Conservation (phyloP, 2,329 filamentous ascomycete genomes). For the Ophiostoma fasciatum region DNA sequence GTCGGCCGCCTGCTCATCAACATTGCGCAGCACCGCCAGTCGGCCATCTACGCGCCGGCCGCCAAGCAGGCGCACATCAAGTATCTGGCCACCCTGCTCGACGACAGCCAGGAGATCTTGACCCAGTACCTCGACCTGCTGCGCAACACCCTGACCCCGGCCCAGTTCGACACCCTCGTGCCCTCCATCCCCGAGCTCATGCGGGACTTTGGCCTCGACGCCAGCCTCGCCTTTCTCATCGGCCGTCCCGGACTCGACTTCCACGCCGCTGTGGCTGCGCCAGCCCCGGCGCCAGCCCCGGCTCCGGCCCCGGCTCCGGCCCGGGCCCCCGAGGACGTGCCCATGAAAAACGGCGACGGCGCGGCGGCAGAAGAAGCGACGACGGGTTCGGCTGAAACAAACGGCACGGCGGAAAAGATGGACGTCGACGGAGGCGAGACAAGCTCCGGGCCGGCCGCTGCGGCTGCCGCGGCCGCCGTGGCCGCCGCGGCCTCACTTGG, state of each 20-base stretch:
- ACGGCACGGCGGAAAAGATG: conserved; percentile 14
- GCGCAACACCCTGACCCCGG: conserved; percentile 58
- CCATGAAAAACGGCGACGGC: not conserved
- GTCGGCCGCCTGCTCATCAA: conserved; percentile 76
- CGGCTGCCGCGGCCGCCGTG: conserved; percentile 4
- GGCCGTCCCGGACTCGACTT: conserved; percentile 59
- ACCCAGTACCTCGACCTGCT: conserved; percentile 83
- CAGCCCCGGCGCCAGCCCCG: not conserved
- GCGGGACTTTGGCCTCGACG: conserved; percentile 62
- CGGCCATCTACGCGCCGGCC: conserved; percentile 63
- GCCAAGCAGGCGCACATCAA: conserved; percentile 72
- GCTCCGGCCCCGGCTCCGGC: not conserved
- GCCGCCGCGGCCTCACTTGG: conserved; percentile 32
- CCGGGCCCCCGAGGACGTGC: not conserved
- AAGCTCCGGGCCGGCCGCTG: conserved; percentile 10
- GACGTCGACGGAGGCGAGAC: conserved; percentile 13
- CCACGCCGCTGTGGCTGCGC: conserved; percentile 25
- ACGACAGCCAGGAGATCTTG: conserved; percentile 77
- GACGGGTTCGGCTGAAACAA: not conserved
- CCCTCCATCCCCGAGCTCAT: conserved; percentile 64
- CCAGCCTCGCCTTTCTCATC: conserved; percentile 73
- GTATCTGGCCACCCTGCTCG: conserved; percentile 71
- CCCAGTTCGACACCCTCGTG: conserved; percentile 65
- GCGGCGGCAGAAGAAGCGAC: not conserved
- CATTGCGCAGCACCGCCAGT: conserved; percentile 77